These are phyloP conservation scores for Diaporthe ampelina DNA, from an alignment of 2,329 filamentous ascomycete species.

Conservation along the genomic window DNA sequence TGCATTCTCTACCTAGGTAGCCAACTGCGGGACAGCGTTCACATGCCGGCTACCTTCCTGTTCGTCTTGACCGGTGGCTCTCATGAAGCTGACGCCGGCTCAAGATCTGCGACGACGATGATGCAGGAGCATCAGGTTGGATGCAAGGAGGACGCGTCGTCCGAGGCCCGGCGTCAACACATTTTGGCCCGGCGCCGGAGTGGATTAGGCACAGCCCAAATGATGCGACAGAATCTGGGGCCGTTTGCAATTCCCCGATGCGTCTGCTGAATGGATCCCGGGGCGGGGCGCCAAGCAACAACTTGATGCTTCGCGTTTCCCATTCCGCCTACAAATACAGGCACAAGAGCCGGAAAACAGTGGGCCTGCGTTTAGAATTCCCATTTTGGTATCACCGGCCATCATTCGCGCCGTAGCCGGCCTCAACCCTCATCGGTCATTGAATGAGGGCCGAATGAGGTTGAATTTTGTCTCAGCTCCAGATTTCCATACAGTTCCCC, in stretches of 20 bases:
- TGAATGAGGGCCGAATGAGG: background rate
- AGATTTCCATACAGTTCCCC: background rate
- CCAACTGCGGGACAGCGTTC: background rate
- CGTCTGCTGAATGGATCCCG: background rate
- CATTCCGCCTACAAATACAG: background rate
- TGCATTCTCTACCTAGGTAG: too few relatives aligned
- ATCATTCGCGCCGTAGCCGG: background rate
- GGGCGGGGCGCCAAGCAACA: background rate
- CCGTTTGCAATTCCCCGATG: background rate
- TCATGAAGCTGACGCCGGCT: too few relatives aligned
- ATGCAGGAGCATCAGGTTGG: background rate
- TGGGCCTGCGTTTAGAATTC: background rate
- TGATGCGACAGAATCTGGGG: background rate
- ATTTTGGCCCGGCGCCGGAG: background rate
- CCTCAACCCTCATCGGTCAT: background rate
- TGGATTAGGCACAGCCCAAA: background rate
- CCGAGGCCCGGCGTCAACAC: too few relatives aligned
- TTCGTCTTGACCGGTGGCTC: too few relatives aligned
- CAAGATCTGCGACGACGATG: background rate
- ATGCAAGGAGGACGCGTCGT: too few relatives aligned
- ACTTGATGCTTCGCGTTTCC: background rate
- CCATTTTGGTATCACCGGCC: background rate
- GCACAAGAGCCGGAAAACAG: background rate
- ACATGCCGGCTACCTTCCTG: background rate
- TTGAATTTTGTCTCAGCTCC: background rate